These are phyloP conservation scores for Penicillium desertorum DNA, from an alignment of 495 filamentous ascomycete genomes.

Conservation along the genomic window DNA sequence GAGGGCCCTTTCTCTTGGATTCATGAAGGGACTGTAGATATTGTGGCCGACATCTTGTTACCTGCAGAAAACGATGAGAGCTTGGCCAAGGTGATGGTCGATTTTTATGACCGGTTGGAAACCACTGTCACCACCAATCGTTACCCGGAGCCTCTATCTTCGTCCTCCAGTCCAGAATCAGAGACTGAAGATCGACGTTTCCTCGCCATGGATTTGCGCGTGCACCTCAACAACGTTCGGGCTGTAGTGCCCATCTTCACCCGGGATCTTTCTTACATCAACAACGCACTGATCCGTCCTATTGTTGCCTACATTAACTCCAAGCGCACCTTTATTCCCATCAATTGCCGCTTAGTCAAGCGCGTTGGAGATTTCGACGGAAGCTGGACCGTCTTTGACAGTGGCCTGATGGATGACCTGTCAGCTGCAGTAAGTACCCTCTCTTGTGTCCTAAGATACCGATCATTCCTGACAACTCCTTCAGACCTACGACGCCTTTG, in stretches of 20 bases:
- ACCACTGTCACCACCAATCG: slow-evolving; percentile 80
- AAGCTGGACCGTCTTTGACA: slow-evolving; percentile 92
- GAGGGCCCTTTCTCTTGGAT: slow-evolving; percentile 98
- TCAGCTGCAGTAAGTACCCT: slow-evolving; percentile 67
- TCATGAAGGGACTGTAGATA: slow-evolving; percentile 91
- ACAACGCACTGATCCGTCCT: slow-evolving; percentile 89
- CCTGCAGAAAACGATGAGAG: slow-evolving; percentile 82
- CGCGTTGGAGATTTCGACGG: slow-evolving; percentile 85
- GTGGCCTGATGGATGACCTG: slow-evolving; percentile 92
- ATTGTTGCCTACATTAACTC: slow-evolving; percentile 99
- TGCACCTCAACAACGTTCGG: slow-evolving; percentile 88
- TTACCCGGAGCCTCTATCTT: slow-evolving; percentile 31
- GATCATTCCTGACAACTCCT: slow-evolving; percentile 18
- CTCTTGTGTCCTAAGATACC: not conserved
- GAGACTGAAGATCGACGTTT: slow-evolving; percentile 61
- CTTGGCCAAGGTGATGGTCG: slow-evolving; percentile 85
- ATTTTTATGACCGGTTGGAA: slow-evolving; percentile 92
- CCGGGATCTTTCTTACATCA: slow-evolving; percentile 86
- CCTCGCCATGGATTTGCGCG: slow-evolving; percentile 82
- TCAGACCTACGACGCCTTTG: slow-evolving; percentile 86
- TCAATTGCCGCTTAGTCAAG: slow-evolving; percentile 93
- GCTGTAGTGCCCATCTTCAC: slow-evolving; percentile 92
- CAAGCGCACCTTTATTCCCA: slow-evolving; percentile 86
- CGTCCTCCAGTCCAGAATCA: slow-evolving; percentile 9
- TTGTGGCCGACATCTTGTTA: slow-evolving; percentile 92